Evolutionary conservation across 2,329 filamentous ascomycete species (phyloP), one percentile per base, ranked within the genome.

Genomic region (Aureobasidium sp.): DNA sequence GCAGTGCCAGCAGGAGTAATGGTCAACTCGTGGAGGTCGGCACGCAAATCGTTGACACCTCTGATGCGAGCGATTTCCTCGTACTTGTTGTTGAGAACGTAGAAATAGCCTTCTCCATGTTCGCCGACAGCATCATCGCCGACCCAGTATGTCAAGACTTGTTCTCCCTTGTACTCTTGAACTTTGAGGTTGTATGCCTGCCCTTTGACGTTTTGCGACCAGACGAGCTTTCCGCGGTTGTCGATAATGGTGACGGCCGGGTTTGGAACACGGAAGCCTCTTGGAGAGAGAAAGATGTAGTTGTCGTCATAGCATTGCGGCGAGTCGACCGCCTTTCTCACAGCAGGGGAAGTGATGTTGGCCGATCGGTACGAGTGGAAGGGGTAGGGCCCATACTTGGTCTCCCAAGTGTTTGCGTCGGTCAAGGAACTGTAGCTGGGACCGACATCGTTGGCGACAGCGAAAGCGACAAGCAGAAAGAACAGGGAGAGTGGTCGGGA

Each of bases 111-210:
- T 39, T 75, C 72, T 2, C 79, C 78, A 66, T 80, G 76, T 2
- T 77, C 79, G 2, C 74, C 73, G n/a, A 76, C 74, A 35, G 76
- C 73, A 65, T 78, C 74, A 17, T 77, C 69, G 12, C 79, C 79
- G n/a, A 75, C 72, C 78, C 78, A 81, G 65, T 80, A 81, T 0
- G 77, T 79, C 54, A 81, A 66, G 68, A 79, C 80, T 9, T 70
- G 66, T 62, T 78, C 67, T 1, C 74, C 77, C 62, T 72, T 73
- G 64, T 76, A 81, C 8, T 68, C 65, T 65, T 81, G 76, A 1
- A 78, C 74, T 64, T 76, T 76, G 7, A 79, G 66, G 64, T 79
- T 78, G 65, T 80, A 79, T 11, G 77, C 73, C 57, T 77, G 71
- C 61, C 67, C 73, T 64, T 47, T 19, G 24, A 60, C 48, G 17